These are phyloP conservation scores for Malus sylvestris DNA, from an alignment of 306 rosid genomes.

Conservation along the genomic window DNA sequence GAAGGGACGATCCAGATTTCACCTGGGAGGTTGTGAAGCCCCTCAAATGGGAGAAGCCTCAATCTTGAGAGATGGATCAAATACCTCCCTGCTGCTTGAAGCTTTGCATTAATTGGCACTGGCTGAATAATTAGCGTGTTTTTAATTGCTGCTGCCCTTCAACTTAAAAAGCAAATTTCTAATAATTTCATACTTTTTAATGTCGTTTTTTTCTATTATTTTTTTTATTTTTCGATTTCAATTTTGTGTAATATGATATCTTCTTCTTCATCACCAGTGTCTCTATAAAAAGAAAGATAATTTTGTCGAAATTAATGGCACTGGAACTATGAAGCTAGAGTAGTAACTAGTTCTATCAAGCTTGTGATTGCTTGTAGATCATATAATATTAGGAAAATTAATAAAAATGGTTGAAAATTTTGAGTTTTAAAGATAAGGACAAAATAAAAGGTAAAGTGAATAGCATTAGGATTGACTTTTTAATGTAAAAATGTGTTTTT, in stretches of 20 bases:
- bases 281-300: conserved; percentile 28
- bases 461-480: no score
- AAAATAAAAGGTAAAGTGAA: no score
- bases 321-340: no score
- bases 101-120: conserved; percentile 23
- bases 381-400: no score
- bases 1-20: conserved; percentile 96
- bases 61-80: conserved; percentile 22
- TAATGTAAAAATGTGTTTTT: no score
- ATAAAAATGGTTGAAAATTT: no score
- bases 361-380: no score
- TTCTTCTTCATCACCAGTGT: conserved; percentile 22
- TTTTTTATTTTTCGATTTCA: conserved; percentile 9
- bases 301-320: conserved; percentile 15
- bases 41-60: conserved; percentile 95
- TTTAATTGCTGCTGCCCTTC: conserved; percentile 21
- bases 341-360: no score
- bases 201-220: neutral
- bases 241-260: conserved; percentile 13
- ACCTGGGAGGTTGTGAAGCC: conserved; percentile 99
- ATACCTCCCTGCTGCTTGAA: conserved; percentile 8
- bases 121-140: conserved; percentile 55
- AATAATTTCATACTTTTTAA: conserved; percentile 19
- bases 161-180: conserved; percentile 16
- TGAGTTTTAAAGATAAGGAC: no score